phyloP scores from a whole-genome alignment of 495 filamentous ascomycete genomes.

The Penicillium crystallinum region DNA sequence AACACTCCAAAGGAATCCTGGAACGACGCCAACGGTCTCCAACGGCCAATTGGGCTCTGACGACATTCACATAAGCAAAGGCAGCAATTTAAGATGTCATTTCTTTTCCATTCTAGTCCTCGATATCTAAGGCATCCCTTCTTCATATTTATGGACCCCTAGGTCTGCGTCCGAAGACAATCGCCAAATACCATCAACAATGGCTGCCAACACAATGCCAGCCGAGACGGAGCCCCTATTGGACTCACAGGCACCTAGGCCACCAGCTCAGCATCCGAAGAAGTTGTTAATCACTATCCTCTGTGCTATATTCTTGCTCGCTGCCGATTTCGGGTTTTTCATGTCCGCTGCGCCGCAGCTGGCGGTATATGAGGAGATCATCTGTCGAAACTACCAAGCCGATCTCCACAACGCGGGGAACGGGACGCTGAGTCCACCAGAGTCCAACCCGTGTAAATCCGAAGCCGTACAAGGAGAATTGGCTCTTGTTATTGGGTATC shows the following conservation, averaged over 20 bases:
- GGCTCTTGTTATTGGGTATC: slow-evolving; percentile 38
- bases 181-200: not conserved
- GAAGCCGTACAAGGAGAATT: slow-evolving; percentile 40
- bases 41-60: not conserved
- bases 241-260: not conserved
- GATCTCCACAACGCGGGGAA: not conserved
- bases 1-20: too few relatives aligned
- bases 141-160: not conserved
- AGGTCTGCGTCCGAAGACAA: not conserved
- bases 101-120: not conserved
- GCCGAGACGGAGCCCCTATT: not conserved
- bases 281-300: slow-evolving; percentile 16
- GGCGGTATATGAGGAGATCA: slow-evolving; percentile 36
- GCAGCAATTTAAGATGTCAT: not conserved
- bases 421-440: not conserved
- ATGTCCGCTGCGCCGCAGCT: slow-evolving; percentile 29
- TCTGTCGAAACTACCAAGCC: slow-evolving; percentile 33
- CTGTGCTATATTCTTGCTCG: slow-evolving; percentile 15
- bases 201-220: not conserved
- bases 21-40: not conserved
- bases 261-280: slow-evolving; percentile 3
- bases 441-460: slow-evolving; percentile 31
- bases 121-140: not conserved
- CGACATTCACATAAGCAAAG: not conserved
- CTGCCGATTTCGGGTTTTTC: slow-evolving; percentile 25